A percentile compares a stretch with the other conserved stretches of the same genome.
phyloP scores from a whole-genome alignment of 495 filamentous ascomycete species.

The Pseudoneurospora amorphoporcata region DNA sequence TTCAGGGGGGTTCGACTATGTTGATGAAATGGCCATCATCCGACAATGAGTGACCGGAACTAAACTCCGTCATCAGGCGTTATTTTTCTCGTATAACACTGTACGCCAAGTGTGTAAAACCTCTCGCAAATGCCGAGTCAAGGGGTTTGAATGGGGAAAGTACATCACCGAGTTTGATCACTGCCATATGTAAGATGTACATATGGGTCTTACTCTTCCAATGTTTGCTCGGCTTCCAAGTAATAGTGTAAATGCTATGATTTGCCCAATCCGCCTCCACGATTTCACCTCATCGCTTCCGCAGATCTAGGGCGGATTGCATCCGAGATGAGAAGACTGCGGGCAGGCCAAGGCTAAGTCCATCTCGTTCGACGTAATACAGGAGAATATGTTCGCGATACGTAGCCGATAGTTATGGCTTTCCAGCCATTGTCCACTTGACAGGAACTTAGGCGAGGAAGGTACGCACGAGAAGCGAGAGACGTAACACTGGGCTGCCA shows the following conservation, averaged over 20 bases:
- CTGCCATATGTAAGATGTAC: neutral
- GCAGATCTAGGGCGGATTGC: neutral
- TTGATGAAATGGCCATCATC: neutral
- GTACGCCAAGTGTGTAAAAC: neutral
- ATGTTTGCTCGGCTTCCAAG: neutral
- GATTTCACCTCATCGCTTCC: neutral
- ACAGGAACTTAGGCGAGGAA: neutral
- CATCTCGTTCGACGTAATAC: neutral
- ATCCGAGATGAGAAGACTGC: conserved; percentile 1
- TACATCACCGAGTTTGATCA: neutral
- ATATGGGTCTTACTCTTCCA: neutral
- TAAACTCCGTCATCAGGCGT: neutral
- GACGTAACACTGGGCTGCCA: neutral
- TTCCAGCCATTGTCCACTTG: neutral
- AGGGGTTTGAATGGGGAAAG: neutral
- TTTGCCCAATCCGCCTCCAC: neutral
- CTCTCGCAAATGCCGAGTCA: neutral
- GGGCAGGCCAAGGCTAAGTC: neutral
- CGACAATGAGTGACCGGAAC: neutral
- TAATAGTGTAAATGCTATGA: neutral
- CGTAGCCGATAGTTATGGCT: neutral
- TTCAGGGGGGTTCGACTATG: too few species aligned
- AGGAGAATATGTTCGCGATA: neutral
- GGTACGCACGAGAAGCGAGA: neutral
- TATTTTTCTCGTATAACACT: neutral